Evolutionary conservation across 2,329 filamentous ascomycete species (phyloP).

Genomic region (Ophiostoma novo-ulmi): DNA sequence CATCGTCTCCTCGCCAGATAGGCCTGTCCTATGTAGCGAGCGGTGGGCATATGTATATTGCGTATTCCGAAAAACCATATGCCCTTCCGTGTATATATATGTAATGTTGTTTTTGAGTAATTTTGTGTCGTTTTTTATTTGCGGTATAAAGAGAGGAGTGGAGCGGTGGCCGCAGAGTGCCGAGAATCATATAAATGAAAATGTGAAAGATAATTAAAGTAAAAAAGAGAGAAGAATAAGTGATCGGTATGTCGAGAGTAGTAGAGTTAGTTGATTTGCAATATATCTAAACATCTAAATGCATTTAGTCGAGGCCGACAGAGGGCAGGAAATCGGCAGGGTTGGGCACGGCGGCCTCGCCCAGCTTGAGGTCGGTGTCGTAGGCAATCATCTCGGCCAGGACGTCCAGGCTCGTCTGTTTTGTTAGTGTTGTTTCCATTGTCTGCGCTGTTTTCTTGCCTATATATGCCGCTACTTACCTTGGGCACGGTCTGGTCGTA

Average conservation of each 20-base stretch:
- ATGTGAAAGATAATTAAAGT: neutral
- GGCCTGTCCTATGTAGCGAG: neutral
- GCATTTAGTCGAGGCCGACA: conserved; percentile 25
- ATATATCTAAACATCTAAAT: neutral
- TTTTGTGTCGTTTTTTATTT: conserved; percentile 16
- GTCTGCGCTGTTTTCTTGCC: neutral
- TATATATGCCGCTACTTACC: conserved; percentile 45
- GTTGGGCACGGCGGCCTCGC: conserved; percentile 22
- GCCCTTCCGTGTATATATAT: neutral
- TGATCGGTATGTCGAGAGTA: neutral
- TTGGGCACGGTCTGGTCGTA: conserved; percentile 99
- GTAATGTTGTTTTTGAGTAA: conserved; percentile 3
- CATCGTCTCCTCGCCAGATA: conserved; percentile 14
- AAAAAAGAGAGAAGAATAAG: neutral
- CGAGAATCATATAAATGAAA: neutral
- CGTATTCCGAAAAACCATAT: neutral
- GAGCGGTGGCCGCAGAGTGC: conserved; percentile 21
- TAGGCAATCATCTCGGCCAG: conserved; percentile 92
- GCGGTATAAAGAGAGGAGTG: conserved; percentile 21
- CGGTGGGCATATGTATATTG: neutral
- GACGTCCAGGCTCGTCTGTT: conserved; percentile 82
- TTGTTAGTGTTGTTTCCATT: neutral
- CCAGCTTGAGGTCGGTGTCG: conserved; percentile 26
- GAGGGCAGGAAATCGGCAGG: conserved; percentile 24
- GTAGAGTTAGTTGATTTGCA: neutral